Base-by-base conservation (phyloP, 306 rosid genomes). In the Urtica urens region DNA sequence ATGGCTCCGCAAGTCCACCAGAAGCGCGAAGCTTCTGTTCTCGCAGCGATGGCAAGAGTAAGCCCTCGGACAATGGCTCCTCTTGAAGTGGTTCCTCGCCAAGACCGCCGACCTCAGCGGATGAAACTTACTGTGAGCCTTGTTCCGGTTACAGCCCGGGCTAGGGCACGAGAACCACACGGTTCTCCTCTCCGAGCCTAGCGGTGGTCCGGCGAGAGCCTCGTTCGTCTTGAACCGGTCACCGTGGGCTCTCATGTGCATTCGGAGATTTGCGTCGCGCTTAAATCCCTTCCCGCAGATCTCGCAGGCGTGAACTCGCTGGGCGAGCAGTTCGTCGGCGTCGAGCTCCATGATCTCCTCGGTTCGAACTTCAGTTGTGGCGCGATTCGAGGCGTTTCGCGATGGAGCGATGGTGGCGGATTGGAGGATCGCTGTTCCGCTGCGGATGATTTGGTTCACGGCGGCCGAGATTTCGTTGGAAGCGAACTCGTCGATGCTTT, bases 211-310 rank as follows among this genome's bases (percentile, higher is more conserved):
- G 23, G 81, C 78, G 8, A 83, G 51, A 0, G 94, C 94, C 57
- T 88, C 93, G 1, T 50, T 73, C 4, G 93, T 83, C 56, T 88
- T 88, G 78, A 76, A 83, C 51, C 42, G 69, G 46, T 83, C 67
- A 6, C 96, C 96, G 57, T 88, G 96, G 1, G 96, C 94, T 3
- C 96, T 66, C 96, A 78, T 88, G 58, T 88, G 96, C 94, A 88
- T 83, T 25, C 96, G 66, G 51, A 88, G 65, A 41, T 88, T 88
- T 52, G 96, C 96, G 27, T 88, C 96, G 1, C 96, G 88, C 59
- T 74, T 78, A 73, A 88, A 88, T 0, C 93, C 96, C 38, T 88
- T 88, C 9, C 96, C 96, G 49, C 96, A 88, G 19, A 83, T 78
- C 53, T 88, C 95, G 56, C 96, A 88, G 68, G 78, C 74, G 47